A percentile compares a stretch with the other conserved stretches of the same genome.
Conservation (phyloP, 495 filamentous ascomycete genomes). For the Penicillium canescens region DNA sequence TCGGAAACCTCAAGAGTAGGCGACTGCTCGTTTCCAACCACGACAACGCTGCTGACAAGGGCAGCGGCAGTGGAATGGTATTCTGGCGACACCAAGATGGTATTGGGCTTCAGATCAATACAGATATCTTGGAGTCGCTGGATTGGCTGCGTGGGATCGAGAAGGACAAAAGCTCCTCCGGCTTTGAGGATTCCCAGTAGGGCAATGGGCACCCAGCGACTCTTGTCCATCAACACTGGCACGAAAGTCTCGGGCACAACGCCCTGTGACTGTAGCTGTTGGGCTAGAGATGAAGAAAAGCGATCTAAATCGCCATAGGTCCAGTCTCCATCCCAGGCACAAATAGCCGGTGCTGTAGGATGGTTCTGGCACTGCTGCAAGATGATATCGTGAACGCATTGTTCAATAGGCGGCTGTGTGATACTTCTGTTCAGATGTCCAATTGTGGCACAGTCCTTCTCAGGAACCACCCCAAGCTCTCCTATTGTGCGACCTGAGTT, state of each 20-base stretch:
- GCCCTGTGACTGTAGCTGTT: background rate
- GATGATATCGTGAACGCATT: background rate
- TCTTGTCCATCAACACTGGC: background rate
- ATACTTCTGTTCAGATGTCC: background rate
- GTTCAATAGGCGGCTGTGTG: background rate
- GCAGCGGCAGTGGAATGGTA: background rate
- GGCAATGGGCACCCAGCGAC: background rate
- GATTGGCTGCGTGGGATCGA: conserved; percentile 48
- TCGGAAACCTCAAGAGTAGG: background rate
- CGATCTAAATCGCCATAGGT: background rate
- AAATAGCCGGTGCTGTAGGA: background rate
- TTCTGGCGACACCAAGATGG: conserved; percentile 36
- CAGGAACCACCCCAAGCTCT: background rate
- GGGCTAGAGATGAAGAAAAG: background rate
- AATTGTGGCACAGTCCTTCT: background rate
- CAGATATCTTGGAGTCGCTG: conserved; percentile 34
- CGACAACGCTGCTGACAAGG: background rate
- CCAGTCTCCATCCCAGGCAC: background rate
- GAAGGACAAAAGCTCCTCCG: conserved; percentile 44
- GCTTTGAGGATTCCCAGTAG: conserved; percentile 31
- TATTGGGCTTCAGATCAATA: conserved; percentile 21
- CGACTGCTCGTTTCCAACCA: background rate
- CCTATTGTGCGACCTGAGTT: background rate
- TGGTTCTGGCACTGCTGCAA: background rate
- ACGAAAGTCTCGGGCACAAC: background rate